These are phyloP conservation scores for Penicillium sp. DNA, from an alignment of 2,329 filamentous ascomycete genomes.

Conservation along the genomic window DNA sequence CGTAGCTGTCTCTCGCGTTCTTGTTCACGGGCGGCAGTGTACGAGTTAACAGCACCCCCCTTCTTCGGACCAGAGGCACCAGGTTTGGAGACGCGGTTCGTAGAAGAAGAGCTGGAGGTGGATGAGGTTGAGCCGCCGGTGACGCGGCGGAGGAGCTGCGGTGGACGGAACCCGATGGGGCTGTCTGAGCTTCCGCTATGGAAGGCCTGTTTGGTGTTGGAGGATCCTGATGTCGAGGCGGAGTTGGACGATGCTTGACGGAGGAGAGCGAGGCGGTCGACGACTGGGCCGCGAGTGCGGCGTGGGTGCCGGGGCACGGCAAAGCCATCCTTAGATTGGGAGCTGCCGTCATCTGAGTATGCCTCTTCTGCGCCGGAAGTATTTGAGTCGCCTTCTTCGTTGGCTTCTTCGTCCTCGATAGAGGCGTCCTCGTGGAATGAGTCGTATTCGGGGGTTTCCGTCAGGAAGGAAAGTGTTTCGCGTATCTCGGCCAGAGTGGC, in stretches of 20 bases:
- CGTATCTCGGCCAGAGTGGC: conserved; percentile 76
- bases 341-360: conserved; percentile 25
- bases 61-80: conserved; percentile 54
- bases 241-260: conserved; percentile 47
- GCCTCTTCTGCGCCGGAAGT: conserved; percentile 16
- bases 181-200: conserved; percentile 22
- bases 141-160: conserved; percentile 30
- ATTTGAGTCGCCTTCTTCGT: conserved; percentile 18
- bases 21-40: conserved; percentile 54
- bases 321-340: conserved; percentile 25
- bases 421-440: conserved; percentile 55
- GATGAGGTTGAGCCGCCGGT: conserved; percentile 32
- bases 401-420: conserved; percentile 40
- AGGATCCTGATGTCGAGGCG: conserved; percentile 27
- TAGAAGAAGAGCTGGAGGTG: conserved; percentile 15
- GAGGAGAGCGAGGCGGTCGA: conserved; percentile 46
- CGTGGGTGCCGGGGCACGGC: conserved; percentile 35
- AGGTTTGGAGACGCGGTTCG: conserved; percentile 29
- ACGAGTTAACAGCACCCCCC: conserved; percentile 59
- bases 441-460: conserved; percentile 63
- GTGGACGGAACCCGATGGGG: conserved; percentile 34
- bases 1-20: conserved; percentile 57
- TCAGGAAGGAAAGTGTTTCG: conserved; percentile 76
- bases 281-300: conserved; percentile 42
- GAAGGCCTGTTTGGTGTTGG: conserved; percentile 35